Evolutionary conservation across 2,329 filamentous ascomycete genomes (phyloP), one percentile per base, ranked within the genome.

Genomic region (Cadophora luteo-olivacea): DNA sequence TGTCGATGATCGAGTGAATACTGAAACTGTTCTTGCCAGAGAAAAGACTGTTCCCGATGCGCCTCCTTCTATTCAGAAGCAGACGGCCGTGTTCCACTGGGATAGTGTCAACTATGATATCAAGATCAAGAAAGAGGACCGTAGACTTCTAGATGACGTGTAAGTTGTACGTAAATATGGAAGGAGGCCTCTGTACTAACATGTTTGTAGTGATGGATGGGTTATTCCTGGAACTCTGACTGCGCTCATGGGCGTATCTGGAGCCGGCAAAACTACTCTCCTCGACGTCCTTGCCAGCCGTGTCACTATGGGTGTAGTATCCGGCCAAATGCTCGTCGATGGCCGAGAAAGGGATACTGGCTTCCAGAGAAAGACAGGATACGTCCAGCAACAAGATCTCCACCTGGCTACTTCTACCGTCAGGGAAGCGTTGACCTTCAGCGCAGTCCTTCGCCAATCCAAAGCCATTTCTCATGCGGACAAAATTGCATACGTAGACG

Each of bases 211-310:
- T 14, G 92, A 97, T 76, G 94, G 94, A 45, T 97, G 93, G 92
- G 93, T 97, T 69, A 96, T 97, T 80, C 94, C 94, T 3, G 94
- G 94, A 69, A 97, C 93, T 19, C 80, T 97, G 65, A 97, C 94
- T 14, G 94, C 93, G 49, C 84, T 97, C 3, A 97, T 97, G 94
- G 74, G 84, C 45, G 82, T 83, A 25, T 84, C 83, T 52, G 82
- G 94, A 73, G 94, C 94, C n/a, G 94, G 94, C 68, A 97, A 97
- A 80, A 97, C 94, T 0, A 97, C 94, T 0, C 86, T 97, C 33
- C 82, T 97, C 38, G 92, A 97, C 80, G 92, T 92, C 45, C 84
- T 97, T 72, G 94, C 94, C 57, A 92, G 92, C 68, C 91, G 94
- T 78, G 91, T 91, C 12, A 94, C 92, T 0, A 95, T 96, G 89